These are phyloP conservation scores for Yarrowia sp. DNA, from an alignment of 805 yeast species.

Conservation along the genomic window DNA sequence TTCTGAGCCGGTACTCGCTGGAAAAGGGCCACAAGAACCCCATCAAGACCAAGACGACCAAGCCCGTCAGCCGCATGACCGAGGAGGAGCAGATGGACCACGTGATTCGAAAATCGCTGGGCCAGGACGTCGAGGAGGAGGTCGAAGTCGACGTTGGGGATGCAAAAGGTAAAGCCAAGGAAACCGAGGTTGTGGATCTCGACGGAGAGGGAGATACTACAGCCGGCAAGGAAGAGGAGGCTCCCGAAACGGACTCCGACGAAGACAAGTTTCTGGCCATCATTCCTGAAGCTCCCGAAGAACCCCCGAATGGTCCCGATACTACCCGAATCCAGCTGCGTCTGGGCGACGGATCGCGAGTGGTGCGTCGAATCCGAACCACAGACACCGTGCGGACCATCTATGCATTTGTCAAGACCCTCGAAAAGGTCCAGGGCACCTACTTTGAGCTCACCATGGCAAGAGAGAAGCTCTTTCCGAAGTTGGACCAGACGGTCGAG, in stretches of 20 bases:
- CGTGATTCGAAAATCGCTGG: constrained; percentile 73
- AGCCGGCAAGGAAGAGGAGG: constrained; percentile 12
- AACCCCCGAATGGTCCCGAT: constrained; percentile 65
- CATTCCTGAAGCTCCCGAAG: constrained; percentile 60
- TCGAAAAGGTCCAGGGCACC: constrained; percentile 53
- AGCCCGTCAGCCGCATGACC: constrained; percentile 70
- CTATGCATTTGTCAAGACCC: constrained; percentile 71
- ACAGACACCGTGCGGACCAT: constrained; percentile 65
- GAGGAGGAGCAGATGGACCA: constrained; percentile 85
- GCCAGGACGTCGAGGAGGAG: constrained; percentile 43
- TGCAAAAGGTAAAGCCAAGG: constrained; percentile 46
- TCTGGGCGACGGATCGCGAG: constrained; percentile 82
- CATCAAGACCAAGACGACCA: constrained; percentile 48
- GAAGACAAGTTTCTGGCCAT: constrained; percentile 60
- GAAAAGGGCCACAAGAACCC: constrained; percentile 72
- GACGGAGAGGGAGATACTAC: constrained; percentile 11
- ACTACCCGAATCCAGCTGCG: constrained; percentile 87
- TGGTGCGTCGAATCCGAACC: constrained; percentile 70
- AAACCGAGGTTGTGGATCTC: constrained; percentile 35
- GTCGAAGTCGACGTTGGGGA: constrained; percentile 39
- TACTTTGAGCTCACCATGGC: constrained; percentile 65
- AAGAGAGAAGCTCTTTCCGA: constrained; percentile 62
- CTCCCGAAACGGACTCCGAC: constrained; percentile 49
- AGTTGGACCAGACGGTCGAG: constrained; percentile 63
- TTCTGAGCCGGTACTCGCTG: constrained; percentile 68